Conservation (phyloP, 177 flowering plant species). For the Tripterygium wilfordii region DNA sequence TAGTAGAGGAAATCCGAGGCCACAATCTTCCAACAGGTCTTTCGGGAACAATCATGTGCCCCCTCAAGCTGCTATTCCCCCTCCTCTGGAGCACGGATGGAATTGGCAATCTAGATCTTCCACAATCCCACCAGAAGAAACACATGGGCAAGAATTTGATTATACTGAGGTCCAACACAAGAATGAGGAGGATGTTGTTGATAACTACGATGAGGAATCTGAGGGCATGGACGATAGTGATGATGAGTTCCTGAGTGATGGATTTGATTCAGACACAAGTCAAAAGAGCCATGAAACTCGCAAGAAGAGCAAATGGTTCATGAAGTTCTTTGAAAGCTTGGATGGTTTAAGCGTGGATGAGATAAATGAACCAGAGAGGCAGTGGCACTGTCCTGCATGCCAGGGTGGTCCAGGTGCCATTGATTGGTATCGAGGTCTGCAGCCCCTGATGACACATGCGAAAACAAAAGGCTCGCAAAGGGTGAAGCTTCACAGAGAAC, state of each 20-base stretch:
- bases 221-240: conserved; percentile 31
- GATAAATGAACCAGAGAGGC: conserved; percentile 63
- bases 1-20: conserved; percentile 39
- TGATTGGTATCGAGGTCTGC: conserved; percentile 82
- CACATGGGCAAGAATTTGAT: conserved; percentile 3
- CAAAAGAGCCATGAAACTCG: conserved; percentile 59
- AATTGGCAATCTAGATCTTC: conserved; percentile 45
- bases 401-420: conserved; percentile 85
- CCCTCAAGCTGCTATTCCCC: conserved; percentile 32
- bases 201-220: conserved; percentile 31
- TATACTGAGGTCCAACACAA: conserved; percentile 7
- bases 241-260: conserved; percentile 59
- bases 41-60: conserved; percentile 18
- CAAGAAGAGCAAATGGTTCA: conserved; percentile 65
- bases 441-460: conserved; percentile 73
- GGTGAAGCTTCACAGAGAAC: conserved; percentile 68
- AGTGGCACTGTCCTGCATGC: conserved; percentile 99
- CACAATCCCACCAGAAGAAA: conserved; percentile 10
- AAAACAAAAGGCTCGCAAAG: conserved; percentile 71
- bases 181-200: conserved; percentile 25
- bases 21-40: conserved; percentile 21
- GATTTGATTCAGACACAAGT: conserved; percentile 66
- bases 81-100: conserved; percentile 72
- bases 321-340: conserved; percentile 46
- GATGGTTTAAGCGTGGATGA: conserved; percentile 48